Base-by-base conservation (phyloP, 192 early-diverging fungal species). In the Thamnidium elegans region DNA sequence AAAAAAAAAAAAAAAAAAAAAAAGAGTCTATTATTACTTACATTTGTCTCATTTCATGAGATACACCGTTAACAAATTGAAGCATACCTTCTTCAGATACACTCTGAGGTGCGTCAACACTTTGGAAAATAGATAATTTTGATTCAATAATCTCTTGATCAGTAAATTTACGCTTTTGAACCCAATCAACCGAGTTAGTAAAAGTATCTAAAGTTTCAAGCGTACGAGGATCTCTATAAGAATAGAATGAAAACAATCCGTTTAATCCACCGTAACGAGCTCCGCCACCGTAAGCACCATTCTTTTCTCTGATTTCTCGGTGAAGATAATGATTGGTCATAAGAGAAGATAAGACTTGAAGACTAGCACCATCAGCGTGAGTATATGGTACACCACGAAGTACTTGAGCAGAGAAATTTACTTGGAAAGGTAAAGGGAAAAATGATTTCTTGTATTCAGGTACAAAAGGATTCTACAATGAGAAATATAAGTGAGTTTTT, bases 241-340 rank as follows among this genome's bases (percentile, higher is more conserved):
- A 95, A 64, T 79, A 94, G 76, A 97, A 91, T 2, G 88, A 88
- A 64, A 97, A 89, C 11, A 92, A 60, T 13, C 94, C 95, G 17
- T 87, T 87, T 0, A 86, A 67, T 0, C 87, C 74, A n/a, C 83
- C 79, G 74, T 90, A 94, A 1, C 68, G 61, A 1, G 92, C 86
- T 10, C 94, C 94, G n/a, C 91, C 96, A 23, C 95, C 94, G 74
- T 98, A 98, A 3, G 96, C 96, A 30, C 96, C 96, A 69, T 93
- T 93, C 81, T 92, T 94, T 69, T 98, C 96, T 67, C 96, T 88
- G 53, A 98, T 90, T 77, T 98, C 96, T 48, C 93, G 91, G 75
- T 98, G 96, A n/a, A 98, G 74, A 74, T 82, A 95, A 65, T 91
- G 80, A 64, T 86, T 82, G 15, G 91, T 94, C 80, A 97, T 82